Evolutionary conservation across 2,329 filamentous ascomycete species (phyloP), one percentile per base, ranked within the genome.

Genomic region (Colletotrichum chrysophilum): DNA sequence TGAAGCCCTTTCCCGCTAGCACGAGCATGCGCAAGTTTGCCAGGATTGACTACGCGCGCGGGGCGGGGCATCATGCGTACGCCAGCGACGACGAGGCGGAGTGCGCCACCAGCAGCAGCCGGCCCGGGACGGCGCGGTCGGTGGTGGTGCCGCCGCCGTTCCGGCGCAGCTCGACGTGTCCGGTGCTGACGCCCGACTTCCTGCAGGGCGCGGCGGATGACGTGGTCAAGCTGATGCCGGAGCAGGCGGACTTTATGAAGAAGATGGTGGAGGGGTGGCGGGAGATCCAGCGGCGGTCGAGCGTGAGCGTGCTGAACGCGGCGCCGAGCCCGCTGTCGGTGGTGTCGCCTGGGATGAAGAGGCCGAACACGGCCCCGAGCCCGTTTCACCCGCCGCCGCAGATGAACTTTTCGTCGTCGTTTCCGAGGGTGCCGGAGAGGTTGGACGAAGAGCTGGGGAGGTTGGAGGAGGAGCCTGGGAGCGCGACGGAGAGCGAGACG

Each of bases 191-290:
- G 6, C 69, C 65, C 16, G 73, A 73, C 16, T 73, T 75, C 18
- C 34, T 75, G 7, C 67, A 70, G 18, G 72, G 73, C 64, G 70
- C 73, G 21, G 73, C 73, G 34, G 73, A 75, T 16, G 73, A 75
- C 38, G 73, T 75, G 5, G 73, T 75, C 3, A 75, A 58, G 70
- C 67, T 75, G n/a, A 75, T 75, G 73, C 73, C 73, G 21, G 69
- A 68, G 10, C 73, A 75, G 73, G 73, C 73, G 13, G 73, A 65
- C 9, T 75, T 73, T 12, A 75, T 75, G 73, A 75, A 73, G 62
- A 64, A 58, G 38, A 72, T 75, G 73, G 70, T 75, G 21, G 73
- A 67, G 32, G 73, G 73, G 14, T 75, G 73, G 73, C 58, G 64
- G 26, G 73, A 73, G 64, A 75, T 75, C 55, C 69, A 75, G 64